These are phyloP conservation scores for Echinosophora koreensis DNA, from an alignment of 306 rosid genomes.

Conservation along the genomic window DNA sequence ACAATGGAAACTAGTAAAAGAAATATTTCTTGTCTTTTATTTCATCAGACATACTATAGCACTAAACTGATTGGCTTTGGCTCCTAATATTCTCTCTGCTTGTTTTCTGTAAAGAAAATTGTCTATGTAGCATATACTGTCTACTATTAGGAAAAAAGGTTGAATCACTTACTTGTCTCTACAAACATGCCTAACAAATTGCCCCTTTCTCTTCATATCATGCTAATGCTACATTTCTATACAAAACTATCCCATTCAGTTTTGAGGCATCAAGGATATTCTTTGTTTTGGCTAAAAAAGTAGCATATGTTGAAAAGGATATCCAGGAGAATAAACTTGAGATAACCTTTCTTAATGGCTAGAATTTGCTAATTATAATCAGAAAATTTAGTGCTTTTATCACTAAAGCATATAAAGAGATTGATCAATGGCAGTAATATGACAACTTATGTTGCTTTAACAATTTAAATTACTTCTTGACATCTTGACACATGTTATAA, in stretches of 20 bases:
- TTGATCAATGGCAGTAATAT: conserved; percentile 8
- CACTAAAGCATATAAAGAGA: conserved; percentile 45
- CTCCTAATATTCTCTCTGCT: conserved; percentile 24
- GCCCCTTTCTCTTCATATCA: conserved; percentile 42
- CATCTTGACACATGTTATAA: no score
- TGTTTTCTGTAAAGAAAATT: conserved; percentile 30
- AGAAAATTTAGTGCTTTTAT: conserved; percentile 38
- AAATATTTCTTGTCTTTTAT: conserved; percentile 41
- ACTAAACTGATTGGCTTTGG: conserved; percentile 21
- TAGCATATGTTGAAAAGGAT: conserved; percentile 41
- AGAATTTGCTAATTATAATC: conserved; percentile 23
- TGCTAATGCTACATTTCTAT: conserved; percentile 19
- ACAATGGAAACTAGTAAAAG: conserved; percentile 13
- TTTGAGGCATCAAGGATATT: conserved; percentile 49
- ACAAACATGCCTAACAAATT: conserved; percentile 43
- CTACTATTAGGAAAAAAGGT: conserved; percentile 12
- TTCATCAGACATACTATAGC: conserved; percentile 5
- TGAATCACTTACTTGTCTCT: conserved; percentile 35
- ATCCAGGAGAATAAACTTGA: conserved; percentile 54
- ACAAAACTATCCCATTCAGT: conserved; percentile 37
- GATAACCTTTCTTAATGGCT: conserved; percentile 44
- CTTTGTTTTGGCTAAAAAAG: conserved; percentile 45
- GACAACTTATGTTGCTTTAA: conserved; percentile 15
- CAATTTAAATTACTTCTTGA: conserved; percentile 29
- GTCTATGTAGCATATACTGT: conserved; percentile 28